Evolutionary conservation across 768 basidiomycete species (phyloP).

Genomic region (Boletus barrowsii): DNA sequence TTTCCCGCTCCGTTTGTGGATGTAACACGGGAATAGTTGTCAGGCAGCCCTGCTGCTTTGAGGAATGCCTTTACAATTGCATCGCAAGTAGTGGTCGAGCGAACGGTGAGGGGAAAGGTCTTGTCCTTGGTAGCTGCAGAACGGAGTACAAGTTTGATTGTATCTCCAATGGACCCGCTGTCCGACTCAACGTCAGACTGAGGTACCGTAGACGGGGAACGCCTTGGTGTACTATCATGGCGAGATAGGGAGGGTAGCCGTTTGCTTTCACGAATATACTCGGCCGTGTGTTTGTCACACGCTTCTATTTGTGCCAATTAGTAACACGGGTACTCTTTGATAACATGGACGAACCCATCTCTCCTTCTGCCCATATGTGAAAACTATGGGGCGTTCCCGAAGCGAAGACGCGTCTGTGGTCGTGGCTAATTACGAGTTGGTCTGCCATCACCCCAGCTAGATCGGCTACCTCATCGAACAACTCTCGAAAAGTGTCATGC

Average conservation of each 20-base stretch:
- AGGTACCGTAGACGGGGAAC: constrained; percentile 20
- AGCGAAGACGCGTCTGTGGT: constrained; percentile 62
- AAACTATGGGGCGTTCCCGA: constrained; percentile 67
- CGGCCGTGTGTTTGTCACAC: constrained; percentile 59
- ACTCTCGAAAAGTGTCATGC: constrained; percentile 60
- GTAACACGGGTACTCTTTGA: background rate
- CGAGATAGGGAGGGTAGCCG: constrained; percentile 23
- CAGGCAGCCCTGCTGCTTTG: constrained; percentile 59
- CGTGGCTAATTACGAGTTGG: constrained; percentile 58
- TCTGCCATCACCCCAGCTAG: constrained; percentile 48
- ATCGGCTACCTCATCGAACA: constrained; percentile 68
- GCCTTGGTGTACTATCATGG: constrained; percentile 1
- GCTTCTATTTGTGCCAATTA: constrained; percentile 46
- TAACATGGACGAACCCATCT: constrained; percentile 48
- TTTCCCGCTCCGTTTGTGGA: constrained; percentile 37
- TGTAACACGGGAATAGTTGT: constrained; percentile 43
- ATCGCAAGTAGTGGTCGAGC: constrained; percentile 71
- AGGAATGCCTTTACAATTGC: constrained; percentile 75
- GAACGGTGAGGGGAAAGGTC: constrained; percentile 63
- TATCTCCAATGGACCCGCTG: constrained; percentile 42
- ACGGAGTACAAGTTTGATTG: constrained; percentile 64
- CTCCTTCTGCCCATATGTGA: constrained; percentile 64
- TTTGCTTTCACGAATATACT: constrained; percentile 50
- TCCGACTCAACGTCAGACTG: constrained; percentile 31
- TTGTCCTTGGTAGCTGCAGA: constrained; percentile 47